A percentile compares a stretch with the other conserved stretches of the same genome.
Conservation (phyloP, 345 rosid species). For the Hypericum perforatum region DNA sequence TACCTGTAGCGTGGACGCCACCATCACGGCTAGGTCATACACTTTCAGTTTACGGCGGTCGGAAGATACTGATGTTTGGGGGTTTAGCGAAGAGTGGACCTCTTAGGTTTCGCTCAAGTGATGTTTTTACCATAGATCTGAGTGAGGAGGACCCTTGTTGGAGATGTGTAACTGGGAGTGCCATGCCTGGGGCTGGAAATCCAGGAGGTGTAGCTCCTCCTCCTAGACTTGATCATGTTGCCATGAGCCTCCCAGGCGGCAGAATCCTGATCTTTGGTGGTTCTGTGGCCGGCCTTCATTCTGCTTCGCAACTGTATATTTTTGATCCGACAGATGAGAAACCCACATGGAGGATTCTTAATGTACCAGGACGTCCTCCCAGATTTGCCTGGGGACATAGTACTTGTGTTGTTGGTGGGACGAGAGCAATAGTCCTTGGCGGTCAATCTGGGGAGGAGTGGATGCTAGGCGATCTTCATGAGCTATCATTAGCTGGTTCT, state of each 20-base stretch:
- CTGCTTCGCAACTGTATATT: conserved; percentile 4
- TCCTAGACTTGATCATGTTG: conserved; percentile 7
- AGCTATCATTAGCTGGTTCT: conserved; percentile 5
- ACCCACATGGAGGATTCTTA: conserved; percentile 7
- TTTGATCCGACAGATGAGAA: conserved; percentile 3
- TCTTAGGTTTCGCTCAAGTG: conserved; percentile 6
- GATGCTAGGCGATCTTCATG: conserved; percentile 6
- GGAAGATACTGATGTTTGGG: conserved; percentile 8
- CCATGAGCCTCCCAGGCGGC: conserved; percentile 2
- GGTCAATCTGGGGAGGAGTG: conserved; percentile 8
- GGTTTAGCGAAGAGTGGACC: conserved; percentile 6
- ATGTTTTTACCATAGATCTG: conserved; percentile 1
- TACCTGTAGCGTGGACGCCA: conserved; percentile 5
- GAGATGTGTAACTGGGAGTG: conserved; percentile 6
- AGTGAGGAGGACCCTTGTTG: conserved; percentile 6
- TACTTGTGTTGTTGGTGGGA: conserved; percentile 7
- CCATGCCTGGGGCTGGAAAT: conserved; percentile 5
- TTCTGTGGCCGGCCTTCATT: conserved; percentile 6
- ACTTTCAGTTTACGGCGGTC: conserved; percentile 2
- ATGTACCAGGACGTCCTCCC: conserved; percentile 4
- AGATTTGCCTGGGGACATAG: conserved; percentile 6
- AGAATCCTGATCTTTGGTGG: conserved; percentile 6
- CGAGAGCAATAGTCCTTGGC: conserved; percentile 5
- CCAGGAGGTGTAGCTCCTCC: conserved; percentile 7
- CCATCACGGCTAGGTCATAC: conserved; percentile 6